Base-by-base conservation (phyloP, 1,139 yeast species). In the Debaryomycetaceae sp. region DNA sequence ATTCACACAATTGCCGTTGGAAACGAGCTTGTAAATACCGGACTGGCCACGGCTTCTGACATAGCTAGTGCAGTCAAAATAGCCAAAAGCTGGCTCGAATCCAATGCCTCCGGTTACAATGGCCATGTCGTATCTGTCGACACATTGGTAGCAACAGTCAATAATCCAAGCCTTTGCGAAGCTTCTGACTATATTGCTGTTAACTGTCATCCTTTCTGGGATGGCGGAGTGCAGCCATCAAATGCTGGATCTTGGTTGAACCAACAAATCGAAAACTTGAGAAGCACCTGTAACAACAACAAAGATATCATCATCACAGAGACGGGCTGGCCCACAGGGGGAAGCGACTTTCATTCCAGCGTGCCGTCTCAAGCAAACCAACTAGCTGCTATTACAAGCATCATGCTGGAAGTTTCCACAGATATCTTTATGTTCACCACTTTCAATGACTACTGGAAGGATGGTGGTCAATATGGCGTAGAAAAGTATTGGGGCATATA, bases 261-360 rank as follows among this genome's bases (percentile, higher is more conserved):
- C 58, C 62, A 71, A 52, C 90, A 84, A 69, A 83, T 86, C 59
- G 73, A 81, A 58, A 73, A 81, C 64, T 86, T 86, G 57, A 74
- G 79, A 67, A 65, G 77, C 53, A 82, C 82, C 43, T 86, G 93
- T 75, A 81, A 80, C 56, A 76, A 79, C 56, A 56, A 66, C 45
- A 84, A 85, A 68, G 55, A 63, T 36, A 80, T 83, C 43, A 66
- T 83, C 55, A 80, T 85, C 56, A 80, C 87, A 42, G 95, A 86
- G 69, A 77, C 89, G 45, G 95, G 95, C 45, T 86, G 93, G 93
- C 95, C 95, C 59, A 79, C 85, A 40, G 63, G 76, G 57, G 93
- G 93, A 65, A 69, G 78, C 55, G 66, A 80, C 46, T 76, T 71
- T 58, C 89, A 89, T 63, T 72, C 66, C 49, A 86, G 89, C 59